A percentile compares a stretch with the other conserved stretches of the same genome.
Conservation (phyloP, 495 filamentous ascomycete species). For the Penicillium canariense region DNA sequence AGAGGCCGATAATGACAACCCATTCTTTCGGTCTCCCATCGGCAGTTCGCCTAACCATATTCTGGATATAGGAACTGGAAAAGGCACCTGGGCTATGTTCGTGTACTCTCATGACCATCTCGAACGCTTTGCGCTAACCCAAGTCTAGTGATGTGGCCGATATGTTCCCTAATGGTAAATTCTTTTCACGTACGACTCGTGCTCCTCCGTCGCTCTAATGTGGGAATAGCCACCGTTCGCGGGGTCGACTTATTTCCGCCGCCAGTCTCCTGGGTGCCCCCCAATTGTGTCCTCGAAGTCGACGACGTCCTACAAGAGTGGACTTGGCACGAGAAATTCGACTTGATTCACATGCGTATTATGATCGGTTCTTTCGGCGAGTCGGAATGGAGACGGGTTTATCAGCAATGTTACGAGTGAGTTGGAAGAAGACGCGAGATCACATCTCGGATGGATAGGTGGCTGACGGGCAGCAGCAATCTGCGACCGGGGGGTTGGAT, state of each 20-base stretch:
- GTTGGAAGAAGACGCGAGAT: background rate
- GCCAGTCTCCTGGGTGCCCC: conserved; percentile 24
- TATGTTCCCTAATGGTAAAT: conserved; percentile 17
- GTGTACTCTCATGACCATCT: background rate
- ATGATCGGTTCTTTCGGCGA: conserved; percentile 24
- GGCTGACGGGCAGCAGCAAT: conserved; percentile 6
- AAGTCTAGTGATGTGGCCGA: conserved; percentile 20
- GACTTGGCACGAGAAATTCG: conserved; percentile 31
- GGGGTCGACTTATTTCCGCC: conserved; percentile 28
- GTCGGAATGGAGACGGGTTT: conserved; percentile 29
- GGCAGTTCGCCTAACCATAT: conserved; percentile 9
- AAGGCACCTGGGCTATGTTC: conserved; percentile 28
- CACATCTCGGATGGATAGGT: background rate
- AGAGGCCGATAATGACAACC: conserved; percentile 17
- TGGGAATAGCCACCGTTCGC: conserved; percentile 20
- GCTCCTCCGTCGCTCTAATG: background rate
- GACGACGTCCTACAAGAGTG: conserved; percentile 27
- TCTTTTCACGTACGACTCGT: background rate
- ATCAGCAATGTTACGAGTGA: conserved; percentile 26
- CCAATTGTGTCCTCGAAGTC: conserved; percentile 23
- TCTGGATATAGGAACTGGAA: conserved; percentile 23
- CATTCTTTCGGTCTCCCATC: conserved; percentile 19
- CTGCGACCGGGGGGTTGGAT: conserved; percentile 53
- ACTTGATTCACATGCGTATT: conserved; percentile 34
- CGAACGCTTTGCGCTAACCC: background rate